Base-by-base conservation (phyloP, 2,329 filamentous ascomycete genomes). In the Triangularia verruculosa region DNA sequence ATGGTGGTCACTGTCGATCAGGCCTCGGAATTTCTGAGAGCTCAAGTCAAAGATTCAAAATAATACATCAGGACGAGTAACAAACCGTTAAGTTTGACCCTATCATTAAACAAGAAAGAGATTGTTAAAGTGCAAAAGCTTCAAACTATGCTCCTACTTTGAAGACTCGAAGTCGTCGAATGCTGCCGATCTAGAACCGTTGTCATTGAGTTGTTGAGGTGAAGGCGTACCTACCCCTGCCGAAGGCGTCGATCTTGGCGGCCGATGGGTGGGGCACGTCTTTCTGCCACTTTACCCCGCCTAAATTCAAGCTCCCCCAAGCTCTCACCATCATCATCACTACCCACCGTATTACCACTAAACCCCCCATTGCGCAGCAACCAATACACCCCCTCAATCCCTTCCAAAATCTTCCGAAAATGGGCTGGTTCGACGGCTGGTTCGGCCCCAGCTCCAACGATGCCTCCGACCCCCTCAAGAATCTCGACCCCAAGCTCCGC, bases 401-500 rank as follows among this genome's bases (percentile, higher is more conserved):
- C 24, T 52, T 17, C 17, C 5, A 27, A 2, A 24, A 4, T 24
- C n/a, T 9, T 4, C 9, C 27, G 27, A 59, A 58, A 32, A 87
- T 87, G 85, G 84, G 84, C 69, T 87, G 83, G 83, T 77, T 85
- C 70, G 79, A 82, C 67, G 81, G 80, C 64, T 78, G 86, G 64
- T 82, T 84, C 57, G 68, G 65, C 70, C 77, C 81, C 68, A 75
- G 77, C 61, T 78, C 74, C 66, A 78, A 77, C 67, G 24, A 39
- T 15, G 9, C 54, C 54, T 64, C 70, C 67, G 86, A 91, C 73
- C 88, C 90, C 24, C 82, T 92, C 68, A 82, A 84, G 70, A 88
- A 90, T 70, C 87, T 97, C 71, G 92, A 97, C 73, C 90, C 92
- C 43, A 88, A 89, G 68, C 85, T 97, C 62, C 89, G 90, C 72